phyloP scores from a whole-genome alignment of 2,329 filamentous ascomycete species.

The Xylariaceae sp. region DNA sequence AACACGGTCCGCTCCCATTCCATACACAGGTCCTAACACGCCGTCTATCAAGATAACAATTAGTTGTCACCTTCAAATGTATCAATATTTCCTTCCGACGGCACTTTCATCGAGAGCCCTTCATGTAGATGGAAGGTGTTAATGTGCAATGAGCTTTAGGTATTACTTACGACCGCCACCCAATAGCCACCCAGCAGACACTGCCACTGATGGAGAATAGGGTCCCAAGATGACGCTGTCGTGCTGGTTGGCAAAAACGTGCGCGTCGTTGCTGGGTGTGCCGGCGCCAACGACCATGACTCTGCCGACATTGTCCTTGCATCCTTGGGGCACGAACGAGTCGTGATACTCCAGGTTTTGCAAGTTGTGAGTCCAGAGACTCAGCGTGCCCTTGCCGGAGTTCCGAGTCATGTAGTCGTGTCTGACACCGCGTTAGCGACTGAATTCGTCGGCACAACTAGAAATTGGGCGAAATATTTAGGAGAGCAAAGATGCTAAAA shows the following conservation, averaged over 20 bases:
- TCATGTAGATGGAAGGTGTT: no score
- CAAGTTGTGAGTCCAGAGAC: slow-evolving; percentile 31
- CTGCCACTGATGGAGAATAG: slow-evolving; percentile 26
- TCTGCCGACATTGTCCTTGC: slow-evolving; percentile 19
- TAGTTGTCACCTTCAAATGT: no score
- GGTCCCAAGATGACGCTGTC: slow-evolving; percentile 27
- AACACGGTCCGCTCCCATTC: slow-evolving; percentile 55
- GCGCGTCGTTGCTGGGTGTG: slow-evolving; percentile 20
- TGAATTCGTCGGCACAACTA: background rate
- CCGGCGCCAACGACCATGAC: slow-evolving; percentile 26
- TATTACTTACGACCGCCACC: slow-evolving; percentile 16
- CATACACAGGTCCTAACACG: slow-evolving; percentile 41
- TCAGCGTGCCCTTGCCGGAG: slow-evolving; percentile 26
- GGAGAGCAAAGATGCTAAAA: background rate
- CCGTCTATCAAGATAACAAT: no score
- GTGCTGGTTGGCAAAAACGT: slow-evolving; percentile 26
- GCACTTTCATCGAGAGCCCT: no score
- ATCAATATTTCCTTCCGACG: no score
- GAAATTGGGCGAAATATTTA: background rate
- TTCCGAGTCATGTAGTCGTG: slow-evolving; percentile 30
- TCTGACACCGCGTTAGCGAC: slow-evolving; percentile 18
- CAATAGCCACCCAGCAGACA: slow-evolving; percentile 28
- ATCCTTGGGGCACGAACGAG: slow-evolving; percentile 24
- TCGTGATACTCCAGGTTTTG: slow-evolving; percentile 23
- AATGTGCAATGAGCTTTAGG: no score